Evolutionary conservation across 129 eudicot species (phyloP), one percentile per base, ranked within the genome.

Genomic region (Daucus carota): DNA sequence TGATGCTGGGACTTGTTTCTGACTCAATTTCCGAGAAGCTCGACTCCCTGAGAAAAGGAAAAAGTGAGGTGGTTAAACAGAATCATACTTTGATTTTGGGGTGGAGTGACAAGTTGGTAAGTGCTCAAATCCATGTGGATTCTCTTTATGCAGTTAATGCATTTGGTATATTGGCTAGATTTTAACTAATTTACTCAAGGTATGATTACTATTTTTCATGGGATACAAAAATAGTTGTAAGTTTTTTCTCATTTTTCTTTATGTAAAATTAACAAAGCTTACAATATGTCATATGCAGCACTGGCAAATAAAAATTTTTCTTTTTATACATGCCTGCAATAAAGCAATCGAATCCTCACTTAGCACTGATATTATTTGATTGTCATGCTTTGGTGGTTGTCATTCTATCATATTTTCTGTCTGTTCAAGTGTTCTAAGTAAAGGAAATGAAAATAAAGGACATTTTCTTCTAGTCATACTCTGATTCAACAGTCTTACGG

Each of bases 1-100:
- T 92, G 97, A 92, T 92, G 97, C 96, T 92, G 74, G 97, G 97
- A 50, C 93, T 92, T 18, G 97, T 92, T 67, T 87, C 97, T 73
- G 97, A 92, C 85, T 92, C 96, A 12, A 92, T 92, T 67, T 92
- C 96, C 4, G 97, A 92, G 86, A 89, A 92, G 88, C 85, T 92
- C 59, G 96, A 92, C 79, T 92, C 97, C 0, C 77, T 92, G 81
- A 89, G 97, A 81, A 92, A 92, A 81, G 97, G 97, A 77, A 91
- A 69, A 85, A 91, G 97, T 54, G 97, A 91, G 86, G 97, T 91
- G 60, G 95, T 91, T 74, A 91, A 88, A 88, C 90, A 85, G 78
- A 85, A 91, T 72, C 97, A 91, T 73, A 89, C 97, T 26, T 81
- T 91, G 41, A 87, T 91, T 77, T 89, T 91, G 73, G 97, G 97